Evolutionary conservation across 352 stramenopile genomes (phyloP).

Genomic region (Globisporangium cederbergense): DNA sequence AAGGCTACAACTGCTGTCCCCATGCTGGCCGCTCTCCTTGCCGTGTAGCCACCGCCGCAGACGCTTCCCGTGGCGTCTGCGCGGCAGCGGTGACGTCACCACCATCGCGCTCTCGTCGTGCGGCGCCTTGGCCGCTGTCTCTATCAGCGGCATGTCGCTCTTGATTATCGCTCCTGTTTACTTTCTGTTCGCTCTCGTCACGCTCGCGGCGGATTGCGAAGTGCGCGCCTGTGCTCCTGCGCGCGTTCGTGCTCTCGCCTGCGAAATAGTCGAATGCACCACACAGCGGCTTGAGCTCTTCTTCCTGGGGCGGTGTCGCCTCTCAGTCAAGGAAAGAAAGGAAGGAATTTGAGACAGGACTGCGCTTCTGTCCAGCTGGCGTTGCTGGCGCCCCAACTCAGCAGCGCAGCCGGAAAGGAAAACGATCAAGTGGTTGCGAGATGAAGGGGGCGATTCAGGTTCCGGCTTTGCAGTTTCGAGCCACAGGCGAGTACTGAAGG

Average conservation of each 20-base stretch:
- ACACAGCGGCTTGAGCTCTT: not conserved
- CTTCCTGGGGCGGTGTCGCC: not conserved
- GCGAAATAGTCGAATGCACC: constrained; percentile 7
- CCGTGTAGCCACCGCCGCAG: constrained; percentile 9
- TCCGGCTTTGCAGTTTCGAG: no score
- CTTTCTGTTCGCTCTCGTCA: not conserved
- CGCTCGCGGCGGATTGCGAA: constrained; percentile 1
- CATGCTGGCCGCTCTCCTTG: not conserved
- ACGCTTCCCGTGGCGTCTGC: constrained; percentile 12
- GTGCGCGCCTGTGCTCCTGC: not conserved
- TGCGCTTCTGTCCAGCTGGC: not conserved
- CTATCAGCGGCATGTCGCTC: constrained; percentile 2
- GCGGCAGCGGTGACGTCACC: not conserved
- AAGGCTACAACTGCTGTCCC: not conserved
- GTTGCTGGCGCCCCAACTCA: constrained; percentile 4
- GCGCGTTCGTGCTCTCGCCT: no score
- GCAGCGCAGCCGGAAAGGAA: not conserved
- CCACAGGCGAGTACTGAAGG: not conserved
- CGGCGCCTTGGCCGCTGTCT: not conserved
- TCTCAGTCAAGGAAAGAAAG: not conserved
- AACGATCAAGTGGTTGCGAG: not conserved
- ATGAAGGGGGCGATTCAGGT: not conserved
- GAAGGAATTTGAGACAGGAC: constrained; percentile 6
- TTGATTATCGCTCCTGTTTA: not conserved
- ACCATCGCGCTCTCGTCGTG: not conserved